Conservation (phyloP, 148 eudicot genomes). For the Agrostemma githago region DNA sequence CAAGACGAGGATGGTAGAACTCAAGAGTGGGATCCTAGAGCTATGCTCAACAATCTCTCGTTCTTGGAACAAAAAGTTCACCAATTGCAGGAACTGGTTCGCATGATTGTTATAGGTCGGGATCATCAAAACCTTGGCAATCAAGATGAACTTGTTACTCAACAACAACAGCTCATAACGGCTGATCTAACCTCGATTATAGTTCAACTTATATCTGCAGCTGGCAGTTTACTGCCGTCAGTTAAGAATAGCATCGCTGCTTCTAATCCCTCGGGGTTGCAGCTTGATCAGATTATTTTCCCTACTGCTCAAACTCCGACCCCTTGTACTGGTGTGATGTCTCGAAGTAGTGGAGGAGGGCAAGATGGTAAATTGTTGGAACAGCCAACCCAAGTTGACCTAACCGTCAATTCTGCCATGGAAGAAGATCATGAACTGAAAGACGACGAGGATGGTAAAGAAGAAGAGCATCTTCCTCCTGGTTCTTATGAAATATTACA, state of each 20-base stretch:
- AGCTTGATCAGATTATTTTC: constrained; percentile 30
- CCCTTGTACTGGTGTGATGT: constrained; percentile 11
- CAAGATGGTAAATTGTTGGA: constrained; percentile 37
- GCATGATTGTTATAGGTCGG: constrained; percentile 43
- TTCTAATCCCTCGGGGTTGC: constrained; percentile 36
- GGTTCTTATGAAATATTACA: constrained; percentile 88
- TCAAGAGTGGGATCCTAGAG: constrained; percentile 72
- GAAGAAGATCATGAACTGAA: constrained; percentile 68
- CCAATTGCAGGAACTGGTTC: constrained; percentile 83
- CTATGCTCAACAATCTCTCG: constrained; percentile 69
- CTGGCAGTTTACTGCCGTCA: constrained; percentile 93
- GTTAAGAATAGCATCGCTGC: constrained; percentile 48
- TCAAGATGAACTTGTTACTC: constrained; percentile 54
- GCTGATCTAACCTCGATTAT: constrained; percentile 91
- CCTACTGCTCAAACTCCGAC: constrained; percentile 25
- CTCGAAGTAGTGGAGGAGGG: constrained; percentile 32
- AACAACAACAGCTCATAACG: constrained; percentile 88
- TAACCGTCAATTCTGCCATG: constrained; percentile 23
- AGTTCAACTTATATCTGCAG: constrained; percentile 81
- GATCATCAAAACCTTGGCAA: constrained; percentile 38
- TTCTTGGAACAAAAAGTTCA: constrained; percentile 84
- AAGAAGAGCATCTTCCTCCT: constrained; percentile 87
- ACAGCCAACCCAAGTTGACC: constrained; percentile 40
- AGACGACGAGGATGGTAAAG: constrained; percentile 84
- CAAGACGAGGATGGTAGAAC: constrained; percentile 31